phyloP scores from a whole-genome alignment of 202 grass and related monocot genomes.

The Carex arenaria region DNA sequence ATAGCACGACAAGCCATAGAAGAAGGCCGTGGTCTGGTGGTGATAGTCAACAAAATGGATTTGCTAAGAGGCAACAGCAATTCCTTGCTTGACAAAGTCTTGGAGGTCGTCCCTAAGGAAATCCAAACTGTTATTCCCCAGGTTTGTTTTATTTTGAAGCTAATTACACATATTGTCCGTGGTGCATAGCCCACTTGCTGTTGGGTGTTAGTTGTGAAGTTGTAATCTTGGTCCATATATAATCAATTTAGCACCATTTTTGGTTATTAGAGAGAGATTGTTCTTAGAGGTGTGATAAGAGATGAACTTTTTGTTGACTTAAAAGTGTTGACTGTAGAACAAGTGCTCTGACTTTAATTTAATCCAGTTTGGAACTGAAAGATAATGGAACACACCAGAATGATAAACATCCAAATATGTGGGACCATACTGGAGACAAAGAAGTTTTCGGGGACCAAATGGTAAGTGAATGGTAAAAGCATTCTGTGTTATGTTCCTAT shows the following conservation, averaged over 20 bases:
- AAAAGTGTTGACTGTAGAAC: background rate
- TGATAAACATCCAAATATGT: background rate
- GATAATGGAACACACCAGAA: background rate
- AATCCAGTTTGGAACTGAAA: background rate
- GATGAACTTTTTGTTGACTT: background rate
- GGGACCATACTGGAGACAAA: background rate
- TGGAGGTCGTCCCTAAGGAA: constrained; percentile 76
- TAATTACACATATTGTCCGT: background rate
- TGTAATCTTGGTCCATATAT: constrained; percentile 8
- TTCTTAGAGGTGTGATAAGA: background rate
- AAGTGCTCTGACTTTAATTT: background rate
- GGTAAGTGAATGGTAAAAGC: background rate
- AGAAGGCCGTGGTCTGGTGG: constrained; percentile 89
- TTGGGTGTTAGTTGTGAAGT: background rate
- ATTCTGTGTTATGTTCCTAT: background rate
- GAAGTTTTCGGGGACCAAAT: background rate
- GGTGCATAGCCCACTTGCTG: background rate
- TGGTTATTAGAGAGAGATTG: background rate
- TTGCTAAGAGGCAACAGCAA: constrained; percentile 59
- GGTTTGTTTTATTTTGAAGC: constrained; percentile 33
- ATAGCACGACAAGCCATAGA: constrained; percentile 92
- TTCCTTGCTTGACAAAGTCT: constrained; percentile 56
- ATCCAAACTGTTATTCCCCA: constrained; percentile 89
- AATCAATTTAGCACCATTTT: background rate
- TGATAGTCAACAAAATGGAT: constrained; percentile 99